Evolutionary conservation across 208 protist species (phyloP), one percentile per base, ranked within the genome.

Genomic region (Acanthamoeba castellanii): DNA sequence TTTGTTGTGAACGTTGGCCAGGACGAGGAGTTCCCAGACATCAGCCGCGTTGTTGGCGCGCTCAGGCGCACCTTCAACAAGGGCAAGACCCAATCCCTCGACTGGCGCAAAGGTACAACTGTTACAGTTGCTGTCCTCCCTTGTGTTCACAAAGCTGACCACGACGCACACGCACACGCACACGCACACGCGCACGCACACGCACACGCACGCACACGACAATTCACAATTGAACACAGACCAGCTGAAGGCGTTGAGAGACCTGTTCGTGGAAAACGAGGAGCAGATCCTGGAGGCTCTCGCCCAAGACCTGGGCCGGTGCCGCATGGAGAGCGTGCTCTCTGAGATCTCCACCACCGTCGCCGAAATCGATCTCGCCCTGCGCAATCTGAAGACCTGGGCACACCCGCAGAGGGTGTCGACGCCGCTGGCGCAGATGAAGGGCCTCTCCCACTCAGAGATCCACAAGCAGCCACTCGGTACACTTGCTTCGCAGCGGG

Each of bases 381-480:
- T 92, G 25, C 47, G 37, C 57, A 27, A 92, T 20, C 64, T 92
- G 16, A 85, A 85, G 45, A 84, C 59, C 32, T 92, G 85, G 85
- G 64, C 59, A 3, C 85, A 92, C 22, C 55, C 64, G 22, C 85
- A 92, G 30, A 16, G 32, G 2, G 85, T 92, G 14, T 47, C 59
- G n/a, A 74, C 64, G 34, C 85, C 85, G 4, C 59, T 92, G 20
- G 47, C 85, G 16, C 85, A 92, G 34, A 92, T 92, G 85, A 92
- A 92, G 45, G 85, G 85, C 27, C 55, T 92, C 34, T 74, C 85
- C 25, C 18, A 13, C 47, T 66, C 64, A 2, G 64, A 92, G 30
- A 85, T 85, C 78, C 78, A 85, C 78, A 85, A 85, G 47, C 78
- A 85, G 78, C 78, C 78, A 1, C 78, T 85, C 27, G 78, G 78